Evolutionary conservation across 2,329 filamentous ascomycete species (phyloP).

Genomic region (Ceratocystis huliohia): DNA sequence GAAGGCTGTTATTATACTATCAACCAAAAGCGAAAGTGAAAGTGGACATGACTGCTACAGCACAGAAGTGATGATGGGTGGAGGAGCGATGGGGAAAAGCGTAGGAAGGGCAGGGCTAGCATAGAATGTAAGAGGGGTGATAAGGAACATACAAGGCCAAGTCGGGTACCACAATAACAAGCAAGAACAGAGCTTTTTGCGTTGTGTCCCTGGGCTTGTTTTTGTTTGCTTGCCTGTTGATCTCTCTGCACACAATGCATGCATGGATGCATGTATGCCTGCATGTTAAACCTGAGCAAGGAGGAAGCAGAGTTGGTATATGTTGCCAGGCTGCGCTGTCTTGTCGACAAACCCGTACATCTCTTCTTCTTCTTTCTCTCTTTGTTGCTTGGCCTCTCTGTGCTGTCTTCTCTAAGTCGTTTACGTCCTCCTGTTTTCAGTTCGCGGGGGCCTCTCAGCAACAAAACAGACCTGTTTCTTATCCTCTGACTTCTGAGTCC

Average conservation of each 20-base stretch:
- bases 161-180: slow-evolving; percentile 9
- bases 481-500: not conserved
- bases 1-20: not conserved
- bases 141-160: not conserved
- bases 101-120: slow-evolving; percentile 2
- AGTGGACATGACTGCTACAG: slow-evolving; percentile 6
- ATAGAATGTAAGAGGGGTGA: not conserved
- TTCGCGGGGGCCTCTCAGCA: not conserved
- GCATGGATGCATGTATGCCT: not conserved
- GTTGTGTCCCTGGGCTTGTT: not conserved
- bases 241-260: slow-evolving; percentile 9
- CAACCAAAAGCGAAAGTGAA: slow-evolving; percentile 1
- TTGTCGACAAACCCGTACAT: not conserved
- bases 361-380: not conserved
- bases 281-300: not conserved
- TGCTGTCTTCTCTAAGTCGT: not conserved
- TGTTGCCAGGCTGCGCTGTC: slow-evolving; percentile 8
- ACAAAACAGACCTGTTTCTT: not conserved
- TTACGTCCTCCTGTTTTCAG: not conserved
- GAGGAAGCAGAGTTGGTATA: slow-evolving; percentile 3
- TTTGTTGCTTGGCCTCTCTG: not conserved
- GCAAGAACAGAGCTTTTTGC: slow-evolving; percentile 3
- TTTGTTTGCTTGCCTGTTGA: slow-evolving; percentile 7
- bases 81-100: not conserved
- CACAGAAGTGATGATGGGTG: not conserved